Conservation (phyloP, 306 rosid species). For the Ziziphus jujuba region DNA sequence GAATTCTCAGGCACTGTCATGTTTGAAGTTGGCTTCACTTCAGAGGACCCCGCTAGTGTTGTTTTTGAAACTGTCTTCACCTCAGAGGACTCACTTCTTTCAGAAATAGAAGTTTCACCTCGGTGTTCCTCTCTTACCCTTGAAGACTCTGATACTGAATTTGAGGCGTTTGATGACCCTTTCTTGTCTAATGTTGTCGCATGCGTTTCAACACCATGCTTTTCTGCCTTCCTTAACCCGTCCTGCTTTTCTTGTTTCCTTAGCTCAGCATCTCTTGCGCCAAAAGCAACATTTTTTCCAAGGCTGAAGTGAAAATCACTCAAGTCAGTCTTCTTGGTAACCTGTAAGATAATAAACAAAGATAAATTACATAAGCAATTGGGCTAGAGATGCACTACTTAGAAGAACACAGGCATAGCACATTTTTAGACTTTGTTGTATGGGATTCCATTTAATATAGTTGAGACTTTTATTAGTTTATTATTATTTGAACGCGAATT, state of each 20-base stretch:
- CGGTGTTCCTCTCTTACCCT: constrained; percentile 25
- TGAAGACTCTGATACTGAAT: constrained; percentile 33
- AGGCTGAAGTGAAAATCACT: constrained; percentile 79
- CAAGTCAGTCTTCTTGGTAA: constrained; percentile 86
- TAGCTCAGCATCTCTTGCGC: constrained; percentile 47
- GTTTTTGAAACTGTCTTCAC: constrained; percentile 16
- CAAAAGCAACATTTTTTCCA: constrained; percentile 75
- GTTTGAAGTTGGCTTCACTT: constrained; percentile 20
- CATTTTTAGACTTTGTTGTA: neutral
- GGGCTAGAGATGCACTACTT: neutral
- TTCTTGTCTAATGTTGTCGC: constrained; percentile 21
- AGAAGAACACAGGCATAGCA: neutral
- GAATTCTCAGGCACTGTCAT: constrained; percentile 22
- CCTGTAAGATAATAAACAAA: constrained; percentile 40
- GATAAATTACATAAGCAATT: constrained; percentile 11
- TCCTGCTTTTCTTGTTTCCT: constrained; percentile 40
- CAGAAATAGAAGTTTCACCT: constrained; percentile 36
- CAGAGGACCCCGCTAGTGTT: constrained; percentile 24
- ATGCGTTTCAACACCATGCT: constrained; percentile 24
- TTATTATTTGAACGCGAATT: too few relatives aligned
- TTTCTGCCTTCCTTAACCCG: constrained; percentile 38
- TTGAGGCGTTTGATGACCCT: constrained; percentile 23
- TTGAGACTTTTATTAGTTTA: too few relatives aligned
- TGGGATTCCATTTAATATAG: too few relatives aligned
- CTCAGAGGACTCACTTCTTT: constrained; percentile 33